Percentiles rank a stretch among this genome's conserved stretches.
Evolutionary conservation across 2,329 filamentous ascomycete species (phyloP).

Genomic region (Chaetomiaceae sp.): DNA sequence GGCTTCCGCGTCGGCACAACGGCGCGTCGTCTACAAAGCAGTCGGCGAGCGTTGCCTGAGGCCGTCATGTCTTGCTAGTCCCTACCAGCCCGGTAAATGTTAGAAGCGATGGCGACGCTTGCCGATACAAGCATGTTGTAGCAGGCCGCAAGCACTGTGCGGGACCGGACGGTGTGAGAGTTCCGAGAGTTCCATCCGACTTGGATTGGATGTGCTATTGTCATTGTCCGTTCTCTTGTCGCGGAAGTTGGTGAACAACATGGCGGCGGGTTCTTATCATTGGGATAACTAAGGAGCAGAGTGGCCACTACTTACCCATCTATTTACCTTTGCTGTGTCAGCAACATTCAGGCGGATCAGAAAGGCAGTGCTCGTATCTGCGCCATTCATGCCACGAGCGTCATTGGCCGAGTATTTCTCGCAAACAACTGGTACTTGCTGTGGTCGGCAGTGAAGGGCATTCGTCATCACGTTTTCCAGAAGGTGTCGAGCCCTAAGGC

Average conservation of each 20-base stretch:
- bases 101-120: slow-evolving; percentile 38
- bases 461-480: slow-evolving; percentile 57
- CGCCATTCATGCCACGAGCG: slow-evolving; percentile 43
- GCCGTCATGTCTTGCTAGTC: neutral
- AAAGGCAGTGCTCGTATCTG: slow-evolving; percentile 60
- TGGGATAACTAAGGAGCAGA: slow-evolving; percentile 39
- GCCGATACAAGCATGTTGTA: slow-evolving; percentile 55
- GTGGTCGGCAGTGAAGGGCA: slow-evolving; percentile 44
- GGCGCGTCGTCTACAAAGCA: slow-evolving; percentile 37
- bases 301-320: slow-evolving; percentile 41
- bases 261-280: slow-evolving; percentile 29
- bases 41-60: neutral
- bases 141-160: slow-evolving; percentile 59
- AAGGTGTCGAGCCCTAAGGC: slow-evolving; percentile 57
- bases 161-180: slow-evolving; percentile 56
- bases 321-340: slow-evolving; percentile 35
- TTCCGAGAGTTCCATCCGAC: slow-evolving; percentile 52
- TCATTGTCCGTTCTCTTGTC: neutral
- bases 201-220: slow-evolving; percentile 44
- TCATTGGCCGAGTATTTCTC: slow-evolving; percentile 47
- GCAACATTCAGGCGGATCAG: slow-evolving; percentile 47
- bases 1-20: slow-evolving; percentile 52
- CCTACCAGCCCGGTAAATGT: slow-evolving; percentile 35
- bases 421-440: too few relatives aligned
- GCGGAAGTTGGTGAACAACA: neutral